Base-by-base conservation (phyloP, 345 rosid species). In the Eucalyptus tenuipes region DNA sequence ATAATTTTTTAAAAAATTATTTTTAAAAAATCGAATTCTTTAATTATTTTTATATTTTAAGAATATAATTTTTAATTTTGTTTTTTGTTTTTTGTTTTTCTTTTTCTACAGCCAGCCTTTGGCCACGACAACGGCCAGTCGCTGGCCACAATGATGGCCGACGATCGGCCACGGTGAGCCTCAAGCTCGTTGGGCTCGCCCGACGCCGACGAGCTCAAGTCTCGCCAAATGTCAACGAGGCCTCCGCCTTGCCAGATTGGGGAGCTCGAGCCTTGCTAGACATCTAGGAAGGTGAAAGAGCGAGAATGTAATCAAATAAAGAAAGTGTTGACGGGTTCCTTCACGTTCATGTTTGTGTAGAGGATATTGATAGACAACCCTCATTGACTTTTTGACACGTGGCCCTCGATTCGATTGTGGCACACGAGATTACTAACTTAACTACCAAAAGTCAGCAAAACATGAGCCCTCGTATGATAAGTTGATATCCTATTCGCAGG, bases 131-230 rank as follows among this genome's bases (percentile, higher is more conserved):
- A 49, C 0, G 8, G 52, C 8, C 0, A 6, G 8, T 8, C 9
- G 0, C 0, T 17, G 2, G 4, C 55, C 55, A 18, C 24, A 7
- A 18, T 18, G 24, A 52, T 3, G 4, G 4, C 2, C 0, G 1
- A 17, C 0, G 1, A 18, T 52, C 0, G 24, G 55, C 24, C 55
- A 17, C 4, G 0, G 55, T 18, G 24, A 52, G 24, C 55, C 55
- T 52, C 0, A 0, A 52, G 10, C 10, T 52, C 4, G 9, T 1
- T 17, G 0, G 0, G 55, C 55, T 50, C 9, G 0, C 55, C 0
- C 7, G 8, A 50, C 0, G 7, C 4, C 0, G 8, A 2, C 2
- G 2, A 50, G 20, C 10, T 52, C 55, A 52, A 52, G 55, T 18
- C 4, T 52, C 0, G 4, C 24, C 4, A 52, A 7, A 52, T 0